Evolutionary conservation across 352 stramenopile species (phyloP), one percentile per base, ranked within the genome.

Genomic region (Globisporangium spinosum): DNA sequence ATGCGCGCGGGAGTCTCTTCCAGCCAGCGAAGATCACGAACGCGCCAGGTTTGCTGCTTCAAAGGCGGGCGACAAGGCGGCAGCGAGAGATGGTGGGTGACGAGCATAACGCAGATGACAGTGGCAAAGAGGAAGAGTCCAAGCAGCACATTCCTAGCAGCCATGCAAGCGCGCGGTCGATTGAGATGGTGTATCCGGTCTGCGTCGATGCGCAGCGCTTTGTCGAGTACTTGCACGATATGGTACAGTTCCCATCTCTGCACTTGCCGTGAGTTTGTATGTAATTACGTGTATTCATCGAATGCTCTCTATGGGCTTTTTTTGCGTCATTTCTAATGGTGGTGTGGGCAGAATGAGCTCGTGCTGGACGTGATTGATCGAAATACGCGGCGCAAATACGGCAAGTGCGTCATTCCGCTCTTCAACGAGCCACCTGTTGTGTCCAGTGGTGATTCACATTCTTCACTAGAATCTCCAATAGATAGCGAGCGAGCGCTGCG

Each of bases 331-430:
- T 47, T 15, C n/a, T 60, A 45, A 51, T 56, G 53, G 2, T 12
- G 34, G 29, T 43, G 22, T 35, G 34, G 12, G 22, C 35, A 87
- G 77, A 70, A 71, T 62, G 58, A 86, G 62, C 68, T 93, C 27
- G 65, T 70, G 43, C 55, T 91, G 22, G 85, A 93, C 29, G 80
- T 93, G 62, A 80, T 90, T 32, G 83, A 93, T 60, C 78, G 78
- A 38, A 35, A 34, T 2, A 78, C 77, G 1, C 64, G 80, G 12
- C 79, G 68, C 23, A 78, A 79, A 34, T 66, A 78, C 27, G 84
- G 83, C 4, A 64, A 71, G 25, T 82, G 75, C 40, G 62, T 35
- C 1, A 15, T 86, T 12, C 58, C 69, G 55, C 47, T 86, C 15
- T 43, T 72, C 32, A 32, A 17, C 10, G 23, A 17, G 10, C 2